Conservation (phyloP, 2,329 filamentous ascomycete species). For the Pseudogymnoascus sp. region DNA sequence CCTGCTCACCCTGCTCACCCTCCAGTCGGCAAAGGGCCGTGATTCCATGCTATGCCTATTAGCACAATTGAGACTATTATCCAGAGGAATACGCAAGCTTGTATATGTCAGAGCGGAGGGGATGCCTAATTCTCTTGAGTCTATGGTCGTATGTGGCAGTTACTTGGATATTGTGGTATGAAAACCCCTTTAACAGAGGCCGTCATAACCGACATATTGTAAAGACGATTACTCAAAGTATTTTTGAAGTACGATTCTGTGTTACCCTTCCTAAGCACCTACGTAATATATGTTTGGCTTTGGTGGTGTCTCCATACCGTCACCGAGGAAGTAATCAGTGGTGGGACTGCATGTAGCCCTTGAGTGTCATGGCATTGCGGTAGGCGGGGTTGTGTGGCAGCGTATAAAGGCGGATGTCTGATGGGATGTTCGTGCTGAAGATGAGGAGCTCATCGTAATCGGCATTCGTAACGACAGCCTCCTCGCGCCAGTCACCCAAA, state of each 20-base stretch:
- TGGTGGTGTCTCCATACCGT: neutral
- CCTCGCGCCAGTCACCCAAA: constrained; percentile 4
- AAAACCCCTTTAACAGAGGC: too few relatives aligned
- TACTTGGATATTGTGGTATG: too few relatives aligned
- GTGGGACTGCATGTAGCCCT: neutral
- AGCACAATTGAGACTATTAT: too few relatives aligned
- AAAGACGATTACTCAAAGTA: neutral
- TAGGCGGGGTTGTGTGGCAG: constrained; percentile 3
- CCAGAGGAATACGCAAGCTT: too few relatives aligned
- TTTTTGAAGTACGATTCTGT: neutral
- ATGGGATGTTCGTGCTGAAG: neutral
- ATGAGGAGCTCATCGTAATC: constrained; percentile 1
- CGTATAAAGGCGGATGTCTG: constrained; percentile 5
- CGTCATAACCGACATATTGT: too few relatives aligned
- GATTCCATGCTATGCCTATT: too few relatives aligned
- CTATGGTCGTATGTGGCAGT: too few relatives aligned
- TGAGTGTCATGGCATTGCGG: constrained; percentile 5
- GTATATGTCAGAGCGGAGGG: too few relatives aligned
- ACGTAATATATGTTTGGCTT: neutral
- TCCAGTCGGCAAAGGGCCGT: too few relatives aligned
- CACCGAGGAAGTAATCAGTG: neutral
- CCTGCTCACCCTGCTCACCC: too few relatives aligned
- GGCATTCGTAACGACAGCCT: neutral
- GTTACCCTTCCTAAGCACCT: neutral
- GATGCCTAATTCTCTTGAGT: too few relatives aligned